Conservation (phyloP, 805 yeast species). For the fission yeast (Schizosaccharomyces pombe) region DNA sequence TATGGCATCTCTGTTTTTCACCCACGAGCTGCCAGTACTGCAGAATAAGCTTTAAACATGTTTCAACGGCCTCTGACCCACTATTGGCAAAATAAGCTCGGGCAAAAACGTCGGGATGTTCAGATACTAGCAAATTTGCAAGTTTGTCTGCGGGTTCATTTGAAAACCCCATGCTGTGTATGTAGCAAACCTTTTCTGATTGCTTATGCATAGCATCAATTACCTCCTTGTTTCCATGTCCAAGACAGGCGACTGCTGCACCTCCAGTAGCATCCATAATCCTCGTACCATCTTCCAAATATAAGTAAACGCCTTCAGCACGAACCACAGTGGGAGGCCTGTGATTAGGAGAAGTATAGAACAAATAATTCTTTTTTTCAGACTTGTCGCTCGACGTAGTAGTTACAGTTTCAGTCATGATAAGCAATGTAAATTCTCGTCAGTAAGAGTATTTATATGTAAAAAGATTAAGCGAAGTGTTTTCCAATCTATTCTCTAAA, state of each 20-base stretch:
- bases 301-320: neutral
- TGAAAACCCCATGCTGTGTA: slow-evolving; percentile 17
- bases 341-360: neutral
- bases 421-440: too few relatives aligned
- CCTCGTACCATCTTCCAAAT: slow-evolving; percentile 5
- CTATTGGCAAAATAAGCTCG: slow-evolving; percentile 27
- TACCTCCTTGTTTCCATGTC: slow-evolving; percentile 22
- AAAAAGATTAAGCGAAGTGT: too few relatives aligned
- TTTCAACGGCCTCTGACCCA: slow-evolving; percentile 43
- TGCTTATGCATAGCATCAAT: slow-evolving; percentile 20
- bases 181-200: slow-evolving; percentile 18
- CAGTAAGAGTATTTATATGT: too few relatives aligned
- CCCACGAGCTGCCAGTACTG: slow-evolving; percentile 25
- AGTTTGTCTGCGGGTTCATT: slow-evolving; percentile 23
- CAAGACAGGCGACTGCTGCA: slow-evolving; percentile 29
- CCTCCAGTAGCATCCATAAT: slow-evolving; percentile 26
- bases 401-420: too few relatives aligned
- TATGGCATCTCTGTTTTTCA: slow-evolving; percentile 20
- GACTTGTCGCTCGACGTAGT: too few relatives aligned
- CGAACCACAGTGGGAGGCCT: neutral
- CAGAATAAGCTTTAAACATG: slow-evolving; percentile 33
- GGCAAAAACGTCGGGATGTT: neutral
- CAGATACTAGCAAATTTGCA: slow-evolving; percentile 10
- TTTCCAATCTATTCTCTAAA: too few relatives aligned
- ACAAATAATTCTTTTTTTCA: too few relatives aligned